Base-by-base conservation (phyloP, 2,329 filamentous ascomycete species). In the Cladosporium sp. region DNA sequence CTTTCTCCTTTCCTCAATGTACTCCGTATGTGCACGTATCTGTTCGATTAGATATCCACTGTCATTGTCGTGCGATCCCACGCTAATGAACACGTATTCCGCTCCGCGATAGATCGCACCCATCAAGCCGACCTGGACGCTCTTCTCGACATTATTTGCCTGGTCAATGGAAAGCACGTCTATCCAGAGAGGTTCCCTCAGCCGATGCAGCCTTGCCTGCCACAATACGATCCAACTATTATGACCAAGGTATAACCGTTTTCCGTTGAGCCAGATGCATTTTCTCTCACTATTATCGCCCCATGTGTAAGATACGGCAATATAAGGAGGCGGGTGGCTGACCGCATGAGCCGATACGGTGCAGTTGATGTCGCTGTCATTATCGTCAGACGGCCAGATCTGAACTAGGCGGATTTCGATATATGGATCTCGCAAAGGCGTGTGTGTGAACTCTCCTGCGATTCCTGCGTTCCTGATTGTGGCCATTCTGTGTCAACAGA, bases 81-180 rank as follows among this genome's bases (percentile, higher is more conserved):
- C 51, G 20, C 51, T 59, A 17, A 63, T 40, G 11, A 63, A 15
- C 14, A 51, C 58, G n/a, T 40, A n/a, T 22, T 2, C 14, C 12
- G 51, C 38, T 11, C 45, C 39, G 19, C 28, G 14, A 39, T 61
- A 65, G 15, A 66, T 65, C 4, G 49, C 22, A 12, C 40, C 50
- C 64, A 66, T 64, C 25, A 62, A 17, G 34, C 39, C 47, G 14
- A 66, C 64, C 34, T 66, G 64, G 4, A 51, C 34, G 25, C 36
- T 58, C 38, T 60, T 56, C 34, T 66, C 64, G 5, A 9, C 28
- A 8, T 30, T 19, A 30, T 60, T 45, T 14, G 50, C 20, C 37
- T 65, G 63, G 22, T 63, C 55, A 38, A 65, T 65, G 30, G 60
- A 63, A 7, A 63, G 22, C 5, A 63, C 61, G 39, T 66, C 64